Conservation (phyloP, 2,329 filamentous ascomycete species). For the Alternaria sp. region DNA sequence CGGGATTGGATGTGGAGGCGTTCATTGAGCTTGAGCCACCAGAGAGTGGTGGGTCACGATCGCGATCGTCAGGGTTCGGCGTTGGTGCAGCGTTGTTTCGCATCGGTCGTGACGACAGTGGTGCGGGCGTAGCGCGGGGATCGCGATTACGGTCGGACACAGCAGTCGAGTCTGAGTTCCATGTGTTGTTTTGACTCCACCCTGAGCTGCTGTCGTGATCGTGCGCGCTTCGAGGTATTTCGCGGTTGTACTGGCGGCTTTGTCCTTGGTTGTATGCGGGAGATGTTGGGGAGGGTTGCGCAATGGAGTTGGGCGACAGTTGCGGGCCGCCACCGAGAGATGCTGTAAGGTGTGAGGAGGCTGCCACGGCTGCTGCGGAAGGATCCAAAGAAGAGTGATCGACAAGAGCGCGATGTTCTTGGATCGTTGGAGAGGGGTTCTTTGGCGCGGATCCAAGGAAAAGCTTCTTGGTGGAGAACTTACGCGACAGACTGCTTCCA, state of each 20-base stretch:
- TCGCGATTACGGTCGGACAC: slow-evolving; percentile 44
- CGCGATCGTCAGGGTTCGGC: slow-evolving; percentile 43
- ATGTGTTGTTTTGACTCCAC: slow-evolving; percentile 42
- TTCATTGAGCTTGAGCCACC: slow-evolving; percentile 43
- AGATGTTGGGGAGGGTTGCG: slow-evolving; percentile 60
- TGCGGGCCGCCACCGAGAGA: slow-evolving; percentile 54
- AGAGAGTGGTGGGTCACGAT: slow-evolving; percentile 45
- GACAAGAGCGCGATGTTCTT: slow-evolving; percentile 53
- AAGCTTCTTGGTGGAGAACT: slow-evolving; percentile 63
- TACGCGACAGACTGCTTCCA: slow-evolving; percentile 60
- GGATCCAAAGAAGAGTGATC: slow-evolving; percentile 58
- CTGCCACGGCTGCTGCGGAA: slow-evolving; percentile 61
- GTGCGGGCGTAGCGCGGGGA: slow-evolving; percentile 43
- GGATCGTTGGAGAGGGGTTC: slow-evolving; percentile 62
- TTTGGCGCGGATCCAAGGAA: slow-evolving; percentile 60
- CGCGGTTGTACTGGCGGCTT: slow-evolving; percentile 43
- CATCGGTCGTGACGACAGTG: slow-evolving; percentile 41
- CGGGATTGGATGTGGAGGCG: slow-evolving; percentile 30
- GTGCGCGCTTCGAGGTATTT: slow-evolving; percentile 42
- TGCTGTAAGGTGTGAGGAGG: slow-evolving; percentile 61
- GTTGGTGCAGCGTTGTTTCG: slow-evolving; percentile 41
- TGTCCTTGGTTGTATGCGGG: slow-evolving; percentile 56
- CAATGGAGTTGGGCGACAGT: slow-evolving; percentile 53
- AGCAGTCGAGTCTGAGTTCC: slow-evolving; percentile 41
- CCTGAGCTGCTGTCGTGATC: slow-evolving; percentile 44